Evolutionary conservation across 2,329 filamentous ascomycete genomes (phyloP), one percentile per base, ranked within the genome.

Genomic region (Chalara sp.): DNA sequence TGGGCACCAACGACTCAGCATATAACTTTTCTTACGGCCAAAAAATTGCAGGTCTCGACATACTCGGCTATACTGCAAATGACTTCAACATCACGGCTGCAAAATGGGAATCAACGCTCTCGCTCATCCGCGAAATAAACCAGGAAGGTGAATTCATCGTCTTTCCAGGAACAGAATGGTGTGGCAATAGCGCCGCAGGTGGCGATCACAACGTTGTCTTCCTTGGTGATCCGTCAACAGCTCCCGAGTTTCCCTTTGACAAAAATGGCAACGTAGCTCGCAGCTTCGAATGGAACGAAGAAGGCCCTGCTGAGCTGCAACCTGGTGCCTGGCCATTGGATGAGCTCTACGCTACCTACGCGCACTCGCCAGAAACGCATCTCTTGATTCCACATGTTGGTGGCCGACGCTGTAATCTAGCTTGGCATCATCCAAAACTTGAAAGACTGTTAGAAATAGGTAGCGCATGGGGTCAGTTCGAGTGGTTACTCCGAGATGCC

Each of bases 11-110:
- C 35, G 61, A 56, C 1, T 64, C 62, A 1, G 57, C 61, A 1
- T 68, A 70, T 56, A 69, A 68, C 54, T 69, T 69, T 53, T 65
- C 64, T 1, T 70, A 69, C 48, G 66, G 63, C 12, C 64, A 61
- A 21, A 39, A 63, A 21, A 60, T 69, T 11, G 67, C 67, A 1
- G 67, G 67, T 13, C 62, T 70, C 1, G 67, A 70, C 31, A 54
- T 68, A 7, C 60, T 69, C 1, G 67, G 67, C 2, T 69, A 69
- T 53, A 69, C 67, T 1, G 68, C 67, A 28, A 69, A 70, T 52
- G 66, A 69, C 49, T 70, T 69, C 58, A 65, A 69, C 47, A 62
- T 69, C 53, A 69, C 67, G 31, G 54, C 63, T 42, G 46, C 57
- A 7, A 55, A 56, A n/a, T 70, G 67, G 66, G 56, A 63, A 11